Conservation (phyloP, 345 rosid genomes). For the Punica granatum region DNA sequence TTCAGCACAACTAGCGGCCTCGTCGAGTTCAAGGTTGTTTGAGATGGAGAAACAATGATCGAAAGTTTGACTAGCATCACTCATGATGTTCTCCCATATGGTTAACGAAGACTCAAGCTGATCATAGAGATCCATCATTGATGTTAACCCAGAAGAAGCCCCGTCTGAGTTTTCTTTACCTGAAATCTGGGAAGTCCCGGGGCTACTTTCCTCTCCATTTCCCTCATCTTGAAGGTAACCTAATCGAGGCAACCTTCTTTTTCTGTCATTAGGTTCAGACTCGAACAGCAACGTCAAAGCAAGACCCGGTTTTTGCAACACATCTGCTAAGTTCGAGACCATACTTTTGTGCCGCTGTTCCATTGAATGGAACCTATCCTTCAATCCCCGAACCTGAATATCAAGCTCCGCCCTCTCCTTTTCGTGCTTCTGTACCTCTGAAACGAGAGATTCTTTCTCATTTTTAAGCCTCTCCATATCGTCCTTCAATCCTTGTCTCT, state of each 20-base stretch:
- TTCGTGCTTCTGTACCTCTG: conserved; percentile 49
- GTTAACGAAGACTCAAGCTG: conserved; percentile 58
- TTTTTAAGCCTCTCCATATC: conserved; percentile 51
- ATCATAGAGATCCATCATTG: conserved; percentile 47
- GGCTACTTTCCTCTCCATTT: conserved; percentile 31
- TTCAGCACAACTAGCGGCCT: conserved; percentile 66
- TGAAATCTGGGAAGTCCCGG: conserved; percentile 24
- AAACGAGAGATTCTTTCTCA: conserved; percentile 50
- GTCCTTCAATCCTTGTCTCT: conserved; percentile 57
- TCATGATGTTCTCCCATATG: conserved; percentile 63
- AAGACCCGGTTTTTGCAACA: conserved; percentile 63
- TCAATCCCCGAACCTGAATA: conserved; percentile 43
- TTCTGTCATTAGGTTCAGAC: conserved; percentile 46
- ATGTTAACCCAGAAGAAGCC: conserved; percentile 19
- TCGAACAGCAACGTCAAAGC: conserved; percentile 46
- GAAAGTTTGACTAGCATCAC: conserved; percentile 27
- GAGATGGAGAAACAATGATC: conserved; percentile 23
- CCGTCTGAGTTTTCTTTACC: conserved; percentile 28
- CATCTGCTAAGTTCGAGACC: conserved; percentile 39
- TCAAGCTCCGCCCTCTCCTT: conserved; percentile 49
- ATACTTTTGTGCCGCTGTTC: conserved; percentile 51
- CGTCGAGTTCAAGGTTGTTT: conserved; percentile 40
- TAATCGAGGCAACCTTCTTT: conserved; percentile 60
- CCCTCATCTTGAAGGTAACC: conserved; percentile 33
- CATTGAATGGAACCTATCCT: conserved; percentile 57